phyloP scores from a whole-genome alignment of 345 rosid species.

The Leavenworthia alabamica region DNA sequence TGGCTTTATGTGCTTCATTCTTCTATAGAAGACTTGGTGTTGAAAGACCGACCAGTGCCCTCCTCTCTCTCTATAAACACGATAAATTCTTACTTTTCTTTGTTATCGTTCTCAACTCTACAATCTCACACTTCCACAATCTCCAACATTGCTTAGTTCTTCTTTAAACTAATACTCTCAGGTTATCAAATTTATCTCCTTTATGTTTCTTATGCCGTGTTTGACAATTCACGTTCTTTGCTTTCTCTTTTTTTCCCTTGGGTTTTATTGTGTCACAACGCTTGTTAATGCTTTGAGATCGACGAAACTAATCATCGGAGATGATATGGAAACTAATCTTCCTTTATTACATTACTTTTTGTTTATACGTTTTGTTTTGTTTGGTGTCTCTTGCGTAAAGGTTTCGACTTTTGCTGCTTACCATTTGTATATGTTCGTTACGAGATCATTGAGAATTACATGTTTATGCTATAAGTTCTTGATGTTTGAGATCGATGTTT shows the following conservation, averaged over 20 bases:
- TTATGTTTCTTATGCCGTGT: slow-evolving; percentile 20
- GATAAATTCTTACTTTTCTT: slow-evolving; percentile 9
- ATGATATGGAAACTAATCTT: slow-evolving; percentile 34
- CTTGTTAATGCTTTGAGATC: slow-evolving; percentile 5
- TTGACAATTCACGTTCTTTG: slow-evolving; percentile 32
- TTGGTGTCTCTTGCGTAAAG: slow-evolving; percentile 27
- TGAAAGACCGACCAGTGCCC: slow-evolving; percentile 32
- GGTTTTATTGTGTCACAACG: slow-evolving; percentile 14
- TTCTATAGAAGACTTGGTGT: slow-evolving; percentile 32
- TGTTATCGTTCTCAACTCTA: slow-evolving; percentile 9
- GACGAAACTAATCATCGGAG: slow-evolving; percentile 5
- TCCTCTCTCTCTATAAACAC: slow-evolving; percentile 8
- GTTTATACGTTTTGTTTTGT: slow-evolving; percentile 30
- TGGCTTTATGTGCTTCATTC: slow-evolving; percentile 9
- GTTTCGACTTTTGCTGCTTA: slow-evolving; percentile 22
- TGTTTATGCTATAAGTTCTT: slow-evolving; percentile 15
- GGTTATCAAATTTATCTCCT: slow-evolving; percentile 30
- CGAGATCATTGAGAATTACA: slow-evolving; percentile 38
- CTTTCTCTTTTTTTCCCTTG: slow-evolving; percentile 23
- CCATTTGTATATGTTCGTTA: slow-evolving; percentile 29
- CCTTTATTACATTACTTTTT: slow-evolving; percentile 29
- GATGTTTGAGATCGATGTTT: slow-evolving; percentile 28
- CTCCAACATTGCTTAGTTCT: slow-evolving; percentile 25
- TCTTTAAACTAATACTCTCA: neutral
- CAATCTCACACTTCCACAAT: slow-evolving; percentile 15